Conservation (phyloP, 768 basidiomycete genomes). For the Leccinum sublutescens region DNA sequence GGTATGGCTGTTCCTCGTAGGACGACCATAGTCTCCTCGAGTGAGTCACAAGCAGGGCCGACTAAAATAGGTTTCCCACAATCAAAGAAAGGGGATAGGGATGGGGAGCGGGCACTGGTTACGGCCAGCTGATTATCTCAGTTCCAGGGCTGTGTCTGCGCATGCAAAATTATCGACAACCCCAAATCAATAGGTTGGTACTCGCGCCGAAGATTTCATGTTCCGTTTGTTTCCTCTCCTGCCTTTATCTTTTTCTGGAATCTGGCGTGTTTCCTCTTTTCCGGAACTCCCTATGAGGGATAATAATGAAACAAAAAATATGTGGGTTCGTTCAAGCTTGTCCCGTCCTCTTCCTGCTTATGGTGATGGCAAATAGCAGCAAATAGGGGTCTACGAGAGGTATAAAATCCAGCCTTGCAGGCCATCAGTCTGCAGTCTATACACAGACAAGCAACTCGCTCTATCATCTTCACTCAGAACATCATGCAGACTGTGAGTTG, state of each 20-base stretch:
- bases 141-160: too few relatives aligned
- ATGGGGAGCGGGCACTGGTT: not conserved
- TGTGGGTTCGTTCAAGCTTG: not conserved
- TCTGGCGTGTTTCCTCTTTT: too few relatives aligned
- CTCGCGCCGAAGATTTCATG: not conserved
- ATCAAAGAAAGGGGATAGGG: not conserved
- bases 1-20: not conserved
- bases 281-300: too few relatives aligned
- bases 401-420: conserved; percentile 4
- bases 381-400: not conserved
- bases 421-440: not conserved
- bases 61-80: not conserved
- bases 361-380: not conserved
- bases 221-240: not conserved
- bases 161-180: not conserved
- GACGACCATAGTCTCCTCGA: too few relatives aligned
- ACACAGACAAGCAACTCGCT: not conserved
- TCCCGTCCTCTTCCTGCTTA: not conserved
- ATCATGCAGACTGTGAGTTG: conserved; percentile 19
- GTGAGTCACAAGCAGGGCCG: not conserved
- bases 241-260: too few relatives aligned
- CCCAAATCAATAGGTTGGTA: not conserved
- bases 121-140: not conserved
- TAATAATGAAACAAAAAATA: too few relatives aligned
- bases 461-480: conserved; percentile 1